Conservation (phyloP, 2,329 filamentous ascomycete genomes). For the Fusarium falciforme region DNA sequence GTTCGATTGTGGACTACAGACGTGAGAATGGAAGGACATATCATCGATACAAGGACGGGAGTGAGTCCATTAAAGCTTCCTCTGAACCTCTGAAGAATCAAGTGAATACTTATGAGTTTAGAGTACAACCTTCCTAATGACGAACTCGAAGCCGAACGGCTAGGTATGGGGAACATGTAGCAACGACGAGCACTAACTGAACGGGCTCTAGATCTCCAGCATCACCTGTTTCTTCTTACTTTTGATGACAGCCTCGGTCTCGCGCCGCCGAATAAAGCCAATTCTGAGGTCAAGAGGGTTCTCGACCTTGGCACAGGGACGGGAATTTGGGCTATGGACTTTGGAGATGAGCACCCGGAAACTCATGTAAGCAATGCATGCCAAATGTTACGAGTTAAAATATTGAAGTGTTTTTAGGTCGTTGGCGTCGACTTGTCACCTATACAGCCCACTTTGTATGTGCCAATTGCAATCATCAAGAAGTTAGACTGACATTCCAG, state of each 20-base stretch:
- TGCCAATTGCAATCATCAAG: not conserved
- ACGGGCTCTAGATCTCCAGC: slow-evolving; percentile 3
- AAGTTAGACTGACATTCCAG: not conserved
- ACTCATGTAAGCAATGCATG: not conserved
- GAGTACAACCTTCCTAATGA: slow-evolving; percentile 14
- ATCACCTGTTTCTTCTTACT: slow-evolving; percentile 9
- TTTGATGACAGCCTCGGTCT: slow-evolving; percentile 18
- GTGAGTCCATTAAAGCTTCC: not conserved
- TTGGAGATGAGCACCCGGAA: slow-evolving; percentile 25
- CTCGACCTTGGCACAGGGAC: slow-evolving; percentile 14
- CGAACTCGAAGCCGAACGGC: not conserved
- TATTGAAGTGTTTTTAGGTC: not conserved
- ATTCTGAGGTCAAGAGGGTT: not conserved
- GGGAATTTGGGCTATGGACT: slow-evolving; percentile 18
- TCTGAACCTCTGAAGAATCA: no score
- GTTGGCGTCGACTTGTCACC: slow-evolving; percentile 26
- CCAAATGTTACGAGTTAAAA: fast-evolving
- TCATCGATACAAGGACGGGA: slow-evolving; percentile 15
- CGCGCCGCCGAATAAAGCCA: not conserved
- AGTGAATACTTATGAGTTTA: not conserved
- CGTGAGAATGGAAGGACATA: slow-evolving; percentile 14
- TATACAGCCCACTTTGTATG: slow-evolving; percentile 29
- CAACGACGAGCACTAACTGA: not conserved
- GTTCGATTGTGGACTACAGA: slow-evolving; percentile 8
- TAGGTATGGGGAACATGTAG: not conserved